Percentiles rank a stretch among this genome's conserved stretches.
These are phyloP conservation scores for Theileria luwenshuni DNA, from an alignment of 169 alveolate genomes.

Conservation along the genomic window DNA sequence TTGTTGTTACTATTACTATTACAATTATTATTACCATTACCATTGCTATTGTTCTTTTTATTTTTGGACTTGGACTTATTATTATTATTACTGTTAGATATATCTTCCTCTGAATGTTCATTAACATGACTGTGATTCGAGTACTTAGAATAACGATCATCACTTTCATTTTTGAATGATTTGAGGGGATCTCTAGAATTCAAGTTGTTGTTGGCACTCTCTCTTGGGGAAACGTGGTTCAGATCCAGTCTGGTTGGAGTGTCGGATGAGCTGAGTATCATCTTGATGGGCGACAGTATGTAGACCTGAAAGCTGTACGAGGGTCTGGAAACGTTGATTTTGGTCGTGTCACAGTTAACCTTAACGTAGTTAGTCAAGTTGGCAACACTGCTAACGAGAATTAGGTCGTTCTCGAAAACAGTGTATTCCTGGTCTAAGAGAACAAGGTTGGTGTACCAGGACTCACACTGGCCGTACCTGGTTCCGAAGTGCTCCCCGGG, in stretches of 20 bases:
- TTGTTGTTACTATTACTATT: background rate
- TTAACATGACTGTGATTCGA: background rate
- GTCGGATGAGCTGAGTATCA: too few relatives aligned
- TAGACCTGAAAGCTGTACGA: constrained; percentile 69
- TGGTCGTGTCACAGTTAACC: constrained; percentile 60
- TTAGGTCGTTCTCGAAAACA: constrained; percentile 66
- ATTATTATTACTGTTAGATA: background rate
- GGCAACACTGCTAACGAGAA: constrained; percentile 66
- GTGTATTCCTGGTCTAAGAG: constrained; percentile 69
- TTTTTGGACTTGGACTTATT: too few relatives aligned
- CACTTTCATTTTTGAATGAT: too few relatives aligned
- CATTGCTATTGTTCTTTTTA: too few relatives aligned
- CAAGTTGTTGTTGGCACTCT: too few relatives aligned
- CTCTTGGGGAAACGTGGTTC: too few relatives aligned
- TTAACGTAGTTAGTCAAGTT: constrained; percentile 72
- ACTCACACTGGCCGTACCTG: constrained; percentile 77
- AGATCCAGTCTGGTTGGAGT: too few relatives aligned
- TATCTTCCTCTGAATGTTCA: background rate
- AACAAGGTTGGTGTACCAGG: constrained; percentile 79
- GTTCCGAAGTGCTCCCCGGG: constrained; percentile 83
- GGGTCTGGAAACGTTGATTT: constrained; percentile 75
- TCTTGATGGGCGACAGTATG: constrained; percentile 28
- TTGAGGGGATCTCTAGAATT: too few relatives aligned
- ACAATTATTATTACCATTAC: background rate
- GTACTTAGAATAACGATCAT: background rate